Evolutionary conservation across 768 basidiomycete genomes (phyloP), one percentile per base, ranked within the genome.

Genomic region (Calocybe cyanea): DNA sequence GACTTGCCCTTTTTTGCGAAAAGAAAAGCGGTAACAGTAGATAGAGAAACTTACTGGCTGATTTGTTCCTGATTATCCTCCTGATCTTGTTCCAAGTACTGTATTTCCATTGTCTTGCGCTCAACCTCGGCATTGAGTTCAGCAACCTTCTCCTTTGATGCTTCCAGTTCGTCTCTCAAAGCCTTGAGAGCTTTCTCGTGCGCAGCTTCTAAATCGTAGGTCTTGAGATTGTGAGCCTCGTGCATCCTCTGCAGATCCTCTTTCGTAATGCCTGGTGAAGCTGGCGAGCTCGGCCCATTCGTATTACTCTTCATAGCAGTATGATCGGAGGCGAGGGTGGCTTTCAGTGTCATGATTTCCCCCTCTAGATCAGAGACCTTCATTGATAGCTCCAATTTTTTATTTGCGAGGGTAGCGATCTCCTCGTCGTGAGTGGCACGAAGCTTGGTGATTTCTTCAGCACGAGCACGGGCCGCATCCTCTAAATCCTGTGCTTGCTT

Each of bases 181-280:
- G 54, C 68, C 53, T 76, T 77, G 38, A 81, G 59, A 20, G 67
- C 69, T 53, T 80, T 81, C 23, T 81, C 80, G 56, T 87, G 79
- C 17, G 76, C 78, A 13, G 82, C 81, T 59, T 85, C 72, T 44
- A 91, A 52, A 63, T 92, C 88, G 41, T 82, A 69, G 53, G 93
- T 60, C 69, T 85, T 92, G 51, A 85, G 70, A 60, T 86, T 87
- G 62, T 93, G 91, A 4, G 91, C 91, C 61, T 89, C 85, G 52
- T 92, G 86, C 58, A 88, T 65, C 57, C 73, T 77, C 60, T 82
- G 80, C 32, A 93, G 65, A 45, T 92, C 89, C 52, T 89, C 88
- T 54, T 81, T 83, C 28, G 87, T 78, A 7, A 89, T 79, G 13
- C 70, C 75, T 7, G 72, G 66, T 1, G 72, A 67, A 38, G 70